phyloP scores from a whole-genome alignment of 257 asterid genomes.

The Gentiana straminea region DNA sequence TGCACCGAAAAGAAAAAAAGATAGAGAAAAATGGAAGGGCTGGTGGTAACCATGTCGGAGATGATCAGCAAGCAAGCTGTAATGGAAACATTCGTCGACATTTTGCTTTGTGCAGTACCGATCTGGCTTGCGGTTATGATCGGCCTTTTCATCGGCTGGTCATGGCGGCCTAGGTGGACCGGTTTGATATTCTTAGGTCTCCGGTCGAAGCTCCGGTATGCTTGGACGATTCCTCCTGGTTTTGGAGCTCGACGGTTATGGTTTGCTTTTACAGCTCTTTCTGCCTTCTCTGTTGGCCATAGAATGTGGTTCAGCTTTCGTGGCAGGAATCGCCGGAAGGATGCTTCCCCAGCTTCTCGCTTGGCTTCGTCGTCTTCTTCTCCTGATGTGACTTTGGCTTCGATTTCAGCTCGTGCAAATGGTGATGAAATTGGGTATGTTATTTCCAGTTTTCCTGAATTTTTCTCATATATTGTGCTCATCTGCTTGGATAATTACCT shows the following conservation, averaged over 20 bases:
- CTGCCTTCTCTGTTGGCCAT: constrained; percentile 74
- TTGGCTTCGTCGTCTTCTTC: not conserved
- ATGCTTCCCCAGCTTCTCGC: constrained; percentile 15
- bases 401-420: constrained; percentile 4
- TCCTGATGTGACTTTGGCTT: constrained; percentile 6
- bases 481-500: not conserved
- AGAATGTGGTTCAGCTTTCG: constrained; percentile 52
- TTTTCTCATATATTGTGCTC: constrained; percentile 1
- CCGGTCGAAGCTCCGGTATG: constrained; percentile 65
- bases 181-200: constrained; percentile 63
- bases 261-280: constrained; percentile 84
- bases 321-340: constrained; percentile 32
- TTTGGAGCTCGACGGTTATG: constrained; percentile 79
- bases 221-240: constrained; percentile 84
- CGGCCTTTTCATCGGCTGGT: constrained; percentile 90
- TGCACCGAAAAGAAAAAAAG: no score
- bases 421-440: constrained; percentile 35
- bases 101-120: constrained; percentile 75
- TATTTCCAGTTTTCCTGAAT: constrained; percentile 5
- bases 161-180: constrained; percentile 88
- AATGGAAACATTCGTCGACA: constrained; percentile 80
- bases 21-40: constrained; percentile 39
- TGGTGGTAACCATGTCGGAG: constrained; percentile 32
- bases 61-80: constrained; percentile 45
- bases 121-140: constrained; percentile 94